A percentile compares a stretch with the other conserved stretches of the same genome.
Evolutionary conservation across 83 land plant genomes (phyloP).

Genomic region (Isoetes engelmannii): DNA sequence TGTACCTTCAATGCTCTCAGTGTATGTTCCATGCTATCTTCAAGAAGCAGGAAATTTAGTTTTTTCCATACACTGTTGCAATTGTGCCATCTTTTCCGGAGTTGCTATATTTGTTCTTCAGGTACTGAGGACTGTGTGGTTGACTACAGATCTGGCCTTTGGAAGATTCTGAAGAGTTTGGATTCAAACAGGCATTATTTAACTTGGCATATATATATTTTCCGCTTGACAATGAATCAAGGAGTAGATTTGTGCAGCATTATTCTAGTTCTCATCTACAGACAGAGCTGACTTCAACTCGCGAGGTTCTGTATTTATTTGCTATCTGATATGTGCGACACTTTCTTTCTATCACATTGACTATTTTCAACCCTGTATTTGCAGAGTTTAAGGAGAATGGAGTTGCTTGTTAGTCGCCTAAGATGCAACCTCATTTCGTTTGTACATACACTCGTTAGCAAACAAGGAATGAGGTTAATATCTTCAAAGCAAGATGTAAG

Average conservation of each 20-base stretch:
- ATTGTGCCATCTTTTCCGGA: not conserved
- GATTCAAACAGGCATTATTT: constrained; percentile 71
- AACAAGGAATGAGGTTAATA: constrained; percentile 53
- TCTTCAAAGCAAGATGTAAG: constrained; percentile 37
- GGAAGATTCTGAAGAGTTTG: constrained; percentile 72
- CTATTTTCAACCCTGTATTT: constrained; percentile 1
- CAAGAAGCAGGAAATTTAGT: not conserved
- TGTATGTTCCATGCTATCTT: not conserved
- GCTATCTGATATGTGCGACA: not conserved
- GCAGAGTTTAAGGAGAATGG: constrained; percentile 53
- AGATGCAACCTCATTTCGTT: constrained; percentile 67
- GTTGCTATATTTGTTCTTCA: not conserved
- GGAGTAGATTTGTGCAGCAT: constrained; percentile 31
- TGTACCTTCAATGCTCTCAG: not conserved
- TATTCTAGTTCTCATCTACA: not conserved
- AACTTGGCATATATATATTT: constrained; percentile 50
- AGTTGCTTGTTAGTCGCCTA: constrained; percentile 44
- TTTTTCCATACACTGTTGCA: not conserved
- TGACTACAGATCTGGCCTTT: constrained; percentile 83
- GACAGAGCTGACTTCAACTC: not conserved
- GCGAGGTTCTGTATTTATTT: not conserved
- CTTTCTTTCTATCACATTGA: not conserved
- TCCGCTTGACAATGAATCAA: constrained; percentile 36
- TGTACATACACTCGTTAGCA: constrained; percentile 66
- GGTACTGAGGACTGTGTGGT: not conserved